phyloP scores from a whole-genome alignment of 2,329 filamentous ascomycete species.

The Cercospora sp. region DNA sequence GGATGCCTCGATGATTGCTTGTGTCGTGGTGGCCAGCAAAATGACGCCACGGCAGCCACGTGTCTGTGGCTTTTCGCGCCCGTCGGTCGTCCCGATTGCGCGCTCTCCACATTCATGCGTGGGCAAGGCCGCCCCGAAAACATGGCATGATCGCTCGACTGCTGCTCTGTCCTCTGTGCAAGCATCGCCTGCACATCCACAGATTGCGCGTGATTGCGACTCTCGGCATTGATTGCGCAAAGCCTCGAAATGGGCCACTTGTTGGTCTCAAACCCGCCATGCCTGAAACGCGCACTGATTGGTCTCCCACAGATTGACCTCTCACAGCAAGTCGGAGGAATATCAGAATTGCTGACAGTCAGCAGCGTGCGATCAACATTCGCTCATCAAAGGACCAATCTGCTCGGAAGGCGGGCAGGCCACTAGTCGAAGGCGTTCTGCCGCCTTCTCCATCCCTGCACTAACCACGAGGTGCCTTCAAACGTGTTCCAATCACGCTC shows the following conservation, averaged over 20 bases:
- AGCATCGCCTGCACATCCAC: background rate
- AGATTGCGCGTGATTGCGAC: background rate
- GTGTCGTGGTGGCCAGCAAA: background rate
- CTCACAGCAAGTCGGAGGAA: background rate
- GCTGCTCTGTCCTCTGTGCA: background rate
- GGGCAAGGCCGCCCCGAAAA: slow-evolving; percentile 1
- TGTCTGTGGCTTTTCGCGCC: background rate
- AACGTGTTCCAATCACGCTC: background rate
- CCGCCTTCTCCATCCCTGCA: background rate
- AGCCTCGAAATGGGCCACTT: background rate
- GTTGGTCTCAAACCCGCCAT: background rate
- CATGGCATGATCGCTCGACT: background rate
- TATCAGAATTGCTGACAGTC: background rate
- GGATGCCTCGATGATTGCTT: background rate
- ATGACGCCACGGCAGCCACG: slow-evolving; percentile 2
- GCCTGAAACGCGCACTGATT: background rate
- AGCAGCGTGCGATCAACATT: background rate
- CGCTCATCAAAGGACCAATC: background rate
- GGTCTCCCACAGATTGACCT: background rate
- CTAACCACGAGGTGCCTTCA: slow-evolving; percentile 1
- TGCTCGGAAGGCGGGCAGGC: background rate
- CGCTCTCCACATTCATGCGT: background rate
- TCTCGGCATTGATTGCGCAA: background rate
- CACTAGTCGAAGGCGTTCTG: background rate
- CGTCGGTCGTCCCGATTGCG: background rate